Conservation (phyloP, 257 asterid genomes). For the Solanum acaule region DNA sequence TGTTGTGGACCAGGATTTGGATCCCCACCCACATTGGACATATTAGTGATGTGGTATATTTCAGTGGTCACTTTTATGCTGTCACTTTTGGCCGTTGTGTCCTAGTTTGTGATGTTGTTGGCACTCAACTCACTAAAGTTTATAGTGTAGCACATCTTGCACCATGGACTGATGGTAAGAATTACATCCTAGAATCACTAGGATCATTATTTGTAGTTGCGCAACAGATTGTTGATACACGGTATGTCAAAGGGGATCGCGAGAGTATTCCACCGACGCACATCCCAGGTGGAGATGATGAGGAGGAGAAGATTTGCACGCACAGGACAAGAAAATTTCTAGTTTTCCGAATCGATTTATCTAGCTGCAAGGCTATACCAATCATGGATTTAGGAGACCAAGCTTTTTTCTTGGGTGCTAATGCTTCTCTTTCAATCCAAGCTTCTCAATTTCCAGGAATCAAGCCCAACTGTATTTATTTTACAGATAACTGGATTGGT, state of each 20-base stretch:
- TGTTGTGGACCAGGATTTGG: neutral
- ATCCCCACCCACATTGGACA: too few relatives aligned
- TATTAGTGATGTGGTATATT: neutral
- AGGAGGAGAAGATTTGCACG: neutral
- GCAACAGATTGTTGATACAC: neutral
- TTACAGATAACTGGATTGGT: neutral
- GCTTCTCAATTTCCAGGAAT: neutral
- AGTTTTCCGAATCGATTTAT: neutral
- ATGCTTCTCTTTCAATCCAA: neutral
- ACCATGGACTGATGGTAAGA: neutral
- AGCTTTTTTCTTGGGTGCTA: neutral
- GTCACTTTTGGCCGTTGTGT: neutral
- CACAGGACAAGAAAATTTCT: neutral
- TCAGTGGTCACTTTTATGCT: neutral
- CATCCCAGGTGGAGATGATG: neutral
- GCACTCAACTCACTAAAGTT: too few relatives aligned
- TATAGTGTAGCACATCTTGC: neutral
- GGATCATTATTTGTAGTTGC: neutral
- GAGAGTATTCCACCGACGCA: neutral
- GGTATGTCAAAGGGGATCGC: too few relatives aligned
- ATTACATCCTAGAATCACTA: neutral
- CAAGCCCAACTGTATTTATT: neutral
- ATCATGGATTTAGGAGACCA: neutral
- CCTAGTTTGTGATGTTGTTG: neutral
- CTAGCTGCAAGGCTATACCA: neutral